These are phyloP conservation scores for Fusarium sp. DNA, from an alignment of 2,329 filamentous ascomycete genomes.

Conservation along the genomic window DNA sequence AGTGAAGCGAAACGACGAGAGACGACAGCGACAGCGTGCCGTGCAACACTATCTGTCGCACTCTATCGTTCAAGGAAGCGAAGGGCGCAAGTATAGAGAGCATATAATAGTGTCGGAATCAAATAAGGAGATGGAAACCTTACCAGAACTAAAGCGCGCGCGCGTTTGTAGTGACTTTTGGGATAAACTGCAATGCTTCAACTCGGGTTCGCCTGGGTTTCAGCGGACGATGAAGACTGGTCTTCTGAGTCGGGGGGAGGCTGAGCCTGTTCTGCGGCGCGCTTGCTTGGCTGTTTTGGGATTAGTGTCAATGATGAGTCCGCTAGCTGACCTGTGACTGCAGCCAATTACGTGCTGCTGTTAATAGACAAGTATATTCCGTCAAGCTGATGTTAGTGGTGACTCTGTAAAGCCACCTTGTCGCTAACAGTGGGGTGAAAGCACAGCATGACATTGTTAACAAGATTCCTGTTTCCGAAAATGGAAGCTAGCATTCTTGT, in stretches of 20 bases:
- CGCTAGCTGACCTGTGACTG: conserved; percentile 22
- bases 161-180: conserved; percentile 39
- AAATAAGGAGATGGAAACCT: conserved; percentile 44
- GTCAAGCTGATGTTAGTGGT: conserved; percentile 1
- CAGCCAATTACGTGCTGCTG: conserved; percentile 40
- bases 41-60: conserved; percentile 38
- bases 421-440: conserved; percentile 9
- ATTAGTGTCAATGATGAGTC: conserved; percentile 44
- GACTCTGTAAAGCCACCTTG: not conserved
- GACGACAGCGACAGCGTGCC: conserved; percentile 25
- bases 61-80: conserved; percentile 17
- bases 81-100: conserved; percentile 13
- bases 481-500: not conserved
- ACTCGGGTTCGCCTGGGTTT: conserved; percentile 47
- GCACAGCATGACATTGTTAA: conserved; percentile 1
- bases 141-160: conserved; percentile 47
- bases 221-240: conserved; percentile 47
- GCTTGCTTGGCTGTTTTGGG: conserved; percentile 45
- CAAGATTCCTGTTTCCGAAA: not conserved
- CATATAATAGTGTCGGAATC: conserved; percentile 5
- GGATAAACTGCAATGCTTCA: conserved; percentile 48
- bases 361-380: conserved; percentile 13
- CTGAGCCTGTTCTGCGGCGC: conserved; percentile 33
- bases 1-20: conserved; percentile 36
- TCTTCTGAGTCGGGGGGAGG: conserved; percentile 41